These are phyloP conservation scores for Rhodotorula sphaerocarpa DNA, from an alignment of 768 basidiomycete genomes.

Conservation along the genomic window DNA sequence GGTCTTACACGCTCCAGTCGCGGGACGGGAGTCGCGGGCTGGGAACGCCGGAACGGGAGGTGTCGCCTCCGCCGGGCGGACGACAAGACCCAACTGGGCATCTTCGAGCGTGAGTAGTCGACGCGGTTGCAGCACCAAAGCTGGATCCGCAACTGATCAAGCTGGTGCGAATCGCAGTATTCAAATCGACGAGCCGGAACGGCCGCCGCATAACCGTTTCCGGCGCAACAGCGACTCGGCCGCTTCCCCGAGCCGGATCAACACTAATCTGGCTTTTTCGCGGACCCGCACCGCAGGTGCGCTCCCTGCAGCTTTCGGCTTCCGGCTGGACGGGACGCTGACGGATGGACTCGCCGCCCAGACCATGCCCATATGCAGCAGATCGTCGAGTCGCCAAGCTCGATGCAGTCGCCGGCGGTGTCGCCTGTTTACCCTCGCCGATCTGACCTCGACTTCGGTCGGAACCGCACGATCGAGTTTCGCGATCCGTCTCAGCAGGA, in stretches of 20 bases:
- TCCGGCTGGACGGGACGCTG: too few species aligned
- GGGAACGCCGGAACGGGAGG: not conserved
- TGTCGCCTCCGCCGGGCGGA: not conserved
- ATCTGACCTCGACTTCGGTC: slow-evolving; percentile 18
- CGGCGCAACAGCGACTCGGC: slow-evolving; percentile 22
- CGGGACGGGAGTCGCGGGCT: too few species aligned
- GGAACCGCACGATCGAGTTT: slow-evolving; percentile 34
- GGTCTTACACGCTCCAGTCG: too few species aligned
- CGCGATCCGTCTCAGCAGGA: slow-evolving; percentile 15
- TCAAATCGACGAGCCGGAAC: slow-evolving; percentile 23
- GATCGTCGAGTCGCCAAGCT: slow-evolving; percentile 14
- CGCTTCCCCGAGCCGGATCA: slow-evolving; percentile 11
- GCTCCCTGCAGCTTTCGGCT: too few species aligned
- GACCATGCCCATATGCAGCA: slow-evolving; percentile 12
- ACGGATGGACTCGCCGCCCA: not conserved
- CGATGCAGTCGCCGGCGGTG: not conserved
- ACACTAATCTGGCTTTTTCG: not conserved
- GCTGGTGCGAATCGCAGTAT: too few species aligned
- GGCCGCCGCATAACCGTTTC: slow-evolving; percentile 3
- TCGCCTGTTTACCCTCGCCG: not conserved
- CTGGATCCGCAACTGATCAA: too few species aligned
- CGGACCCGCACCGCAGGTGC: not conserved
- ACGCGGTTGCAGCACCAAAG: too few species aligned
- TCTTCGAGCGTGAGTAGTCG: slow-evolving; percentile 10
- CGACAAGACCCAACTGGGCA: not conserved